Conservation (phyloP, 306 rosid species). For the Myrica gale region DNA sequence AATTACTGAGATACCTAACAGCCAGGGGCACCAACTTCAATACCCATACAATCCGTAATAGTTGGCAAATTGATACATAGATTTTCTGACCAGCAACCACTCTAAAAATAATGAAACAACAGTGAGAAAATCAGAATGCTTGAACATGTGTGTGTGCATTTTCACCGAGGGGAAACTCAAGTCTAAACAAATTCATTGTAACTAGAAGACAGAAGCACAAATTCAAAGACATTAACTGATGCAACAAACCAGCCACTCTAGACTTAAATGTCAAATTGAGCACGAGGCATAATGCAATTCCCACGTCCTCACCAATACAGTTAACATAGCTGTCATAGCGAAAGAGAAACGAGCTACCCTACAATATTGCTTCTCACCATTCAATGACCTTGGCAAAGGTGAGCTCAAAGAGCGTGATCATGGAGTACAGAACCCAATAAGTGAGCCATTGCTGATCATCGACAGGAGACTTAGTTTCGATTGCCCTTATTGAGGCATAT, state of each 20-base stretch:
- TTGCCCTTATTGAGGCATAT: constrained; percentile 88
- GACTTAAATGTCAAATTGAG: constrained; percentile 16
- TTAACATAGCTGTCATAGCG: background rate
- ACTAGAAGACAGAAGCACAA: background rate
- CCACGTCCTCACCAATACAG: constrained; percentile 14
- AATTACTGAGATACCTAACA: background rate
- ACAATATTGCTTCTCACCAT: constrained; percentile 47
- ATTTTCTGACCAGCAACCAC: background rate
- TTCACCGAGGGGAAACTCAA: background rate
- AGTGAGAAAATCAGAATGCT: background rate
- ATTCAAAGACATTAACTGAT: background rate
- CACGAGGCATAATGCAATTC: background rate
- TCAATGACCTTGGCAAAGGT: constrained; percentile 80
- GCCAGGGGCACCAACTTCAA: background rate
- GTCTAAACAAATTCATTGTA: background rate
- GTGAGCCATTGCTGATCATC: constrained; percentile 99
- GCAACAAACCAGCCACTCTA: background rate
- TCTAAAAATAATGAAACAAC: background rate
- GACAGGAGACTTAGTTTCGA: constrained; percentile 72
- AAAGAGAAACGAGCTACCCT: background rate
- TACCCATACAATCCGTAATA: background rate
- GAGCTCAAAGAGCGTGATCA: constrained; percentile 91
- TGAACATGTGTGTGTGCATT: background rate
- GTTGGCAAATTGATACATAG: background rate
- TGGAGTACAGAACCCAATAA: constrained; percentile 90